These are phyloP conservation scores for Trichophyton verrucosum DNA, from an alignment of 2,329 filamentous ascomycete genomes.

Conservation along the genomic window DNA sequence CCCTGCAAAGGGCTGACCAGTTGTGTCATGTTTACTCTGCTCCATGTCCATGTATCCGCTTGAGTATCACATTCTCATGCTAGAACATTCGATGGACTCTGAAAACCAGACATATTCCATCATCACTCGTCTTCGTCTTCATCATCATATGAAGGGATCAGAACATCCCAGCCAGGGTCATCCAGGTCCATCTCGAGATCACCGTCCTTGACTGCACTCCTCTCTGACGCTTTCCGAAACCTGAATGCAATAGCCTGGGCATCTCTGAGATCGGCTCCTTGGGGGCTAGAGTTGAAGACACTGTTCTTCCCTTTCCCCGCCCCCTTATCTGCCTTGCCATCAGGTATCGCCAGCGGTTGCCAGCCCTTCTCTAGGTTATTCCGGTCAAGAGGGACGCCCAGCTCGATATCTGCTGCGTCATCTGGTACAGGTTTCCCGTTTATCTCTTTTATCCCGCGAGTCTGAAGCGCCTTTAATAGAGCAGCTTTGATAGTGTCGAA, in stretches of 20 bases:
- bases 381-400: constrained; percentile 37
- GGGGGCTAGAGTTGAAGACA: constrained; percentile 21
- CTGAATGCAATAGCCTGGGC: constrained; percentile 31
- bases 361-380: constrained; percentile 41
- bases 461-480: constrained; percentile 45
- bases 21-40: not conserved
- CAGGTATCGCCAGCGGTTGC: constrained; percentile 29
- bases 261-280: constrained; percentile 29
- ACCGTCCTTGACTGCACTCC: constrained; percentile 22
- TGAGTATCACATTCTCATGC: not conserved
- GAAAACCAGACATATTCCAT: not conserved
- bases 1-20: not conserved
- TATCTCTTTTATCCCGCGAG: constrained; percentile 31
- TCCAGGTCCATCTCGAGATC: constrained; percentile 23
- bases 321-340: constrained; percentile 17
- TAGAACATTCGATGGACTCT: not conserved
- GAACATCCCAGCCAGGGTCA: constrained; percentile 14
- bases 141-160: constrained; percentile 14
- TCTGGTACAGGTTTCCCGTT: constrained; percentile 28
- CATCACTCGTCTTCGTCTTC: constrained; percentile 9
- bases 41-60: not conserved
- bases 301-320: constrained; percentile 22
- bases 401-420: constrained; percentile 31
- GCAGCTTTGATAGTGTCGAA: constrained; percentile 47
- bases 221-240: constrained; percentile 23